These are phyloP conservation scores for Taphrina wiesneri DNA, from an alignment of 1,139 yeast genomes.

Conservation along the genomic window DNA sequence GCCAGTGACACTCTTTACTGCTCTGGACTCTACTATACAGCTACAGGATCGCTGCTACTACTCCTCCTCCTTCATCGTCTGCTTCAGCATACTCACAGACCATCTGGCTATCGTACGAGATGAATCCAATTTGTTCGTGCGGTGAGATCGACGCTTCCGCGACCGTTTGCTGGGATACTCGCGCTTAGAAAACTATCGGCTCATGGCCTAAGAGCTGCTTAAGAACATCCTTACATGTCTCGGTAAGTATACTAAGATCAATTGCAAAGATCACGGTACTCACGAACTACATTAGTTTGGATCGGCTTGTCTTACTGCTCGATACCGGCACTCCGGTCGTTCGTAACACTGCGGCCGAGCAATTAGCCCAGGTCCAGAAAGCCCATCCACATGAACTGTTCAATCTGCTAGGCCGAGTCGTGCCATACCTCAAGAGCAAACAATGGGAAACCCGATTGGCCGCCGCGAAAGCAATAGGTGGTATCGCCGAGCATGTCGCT, in stretches of 20 bases:
- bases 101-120: too few species aligned
- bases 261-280: background rate
- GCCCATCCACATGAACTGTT: slow-evolving; percentile 92
- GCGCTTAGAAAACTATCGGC: too few species aligned
- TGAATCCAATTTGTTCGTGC: too few species aligned
- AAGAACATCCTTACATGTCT: background rate
- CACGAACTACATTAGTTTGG: slow-evolving; percentile 19
- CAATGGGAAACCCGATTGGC: slow-evolving; percentile 97
- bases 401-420: slow-evolving; percentile 79
- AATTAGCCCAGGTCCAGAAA: slow-evolving; percentile 87
- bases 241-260: background rate
- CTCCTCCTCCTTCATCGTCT: too few species aligned
- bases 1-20: too few species aligned
- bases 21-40: too few species aligned
- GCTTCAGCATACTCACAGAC: too few species aligned
- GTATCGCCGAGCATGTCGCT: slow-evolving; percentile 75
- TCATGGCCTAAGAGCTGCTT: background rate
- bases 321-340: slow-evolving; percentile 96
- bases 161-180: too few species aligned
- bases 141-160: too few species aligned
- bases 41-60: too few species aligned
- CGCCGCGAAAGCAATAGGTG: slow-evolving; percentile 94
- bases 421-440: slow-evolving; percentile 76
- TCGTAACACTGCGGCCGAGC: slow-evolving; percentile 96
- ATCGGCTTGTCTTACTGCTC: slow-evolving; percentile 49